phyloP scores from a whole-genome alignment of 768 basidiomycete species.

The Suillus tomentosus region DNA sequence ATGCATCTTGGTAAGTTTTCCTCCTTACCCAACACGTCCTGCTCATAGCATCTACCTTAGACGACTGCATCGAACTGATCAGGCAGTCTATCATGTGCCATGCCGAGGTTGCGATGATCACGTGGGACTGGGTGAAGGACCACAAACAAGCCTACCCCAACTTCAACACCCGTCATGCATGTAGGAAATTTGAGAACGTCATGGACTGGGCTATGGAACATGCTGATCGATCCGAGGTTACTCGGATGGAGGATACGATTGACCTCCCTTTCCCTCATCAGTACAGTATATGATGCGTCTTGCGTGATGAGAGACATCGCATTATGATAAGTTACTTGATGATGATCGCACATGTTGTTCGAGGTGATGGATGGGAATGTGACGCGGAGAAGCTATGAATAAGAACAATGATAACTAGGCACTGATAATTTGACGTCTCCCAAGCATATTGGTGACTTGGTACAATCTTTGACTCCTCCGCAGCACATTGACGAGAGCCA shows the following conservation, averaged over 20 bases:
- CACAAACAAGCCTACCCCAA: neutral
- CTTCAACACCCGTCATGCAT: slow-evolving; percentile 9
- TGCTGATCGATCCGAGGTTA: neutral
- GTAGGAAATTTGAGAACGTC: neutral
- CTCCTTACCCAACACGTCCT: neutral
- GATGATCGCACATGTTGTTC: neutral
- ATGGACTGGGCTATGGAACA: neutral
- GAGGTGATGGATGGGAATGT: neutral
- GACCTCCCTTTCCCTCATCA: slow-evolving; percentile 1
- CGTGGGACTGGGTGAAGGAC: slow-evolving; percentile 15
- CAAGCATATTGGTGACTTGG: neutral
- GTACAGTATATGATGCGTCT: neutral
- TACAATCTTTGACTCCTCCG: neutral
- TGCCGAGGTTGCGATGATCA: neutral
- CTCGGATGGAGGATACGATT: neutral
- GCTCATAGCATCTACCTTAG: neutral
- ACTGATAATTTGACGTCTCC: neutral
- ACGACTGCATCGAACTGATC: slow-evolving; percentile 14
- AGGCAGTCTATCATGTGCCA: slow-evolving; percentile 6
- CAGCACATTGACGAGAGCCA: no score
- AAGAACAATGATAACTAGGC: neutral
- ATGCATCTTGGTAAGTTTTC: slow-evolving; percentile 11
- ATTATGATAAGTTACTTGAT: neutral
- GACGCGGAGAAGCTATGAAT: neutral
- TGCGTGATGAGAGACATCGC: neutral